Evolutionary conservation across 805 yeast genomes (phyloP), one percentile per base, ranked within the genome.

Genomic region (Teunomyces tritomae): DNA sequence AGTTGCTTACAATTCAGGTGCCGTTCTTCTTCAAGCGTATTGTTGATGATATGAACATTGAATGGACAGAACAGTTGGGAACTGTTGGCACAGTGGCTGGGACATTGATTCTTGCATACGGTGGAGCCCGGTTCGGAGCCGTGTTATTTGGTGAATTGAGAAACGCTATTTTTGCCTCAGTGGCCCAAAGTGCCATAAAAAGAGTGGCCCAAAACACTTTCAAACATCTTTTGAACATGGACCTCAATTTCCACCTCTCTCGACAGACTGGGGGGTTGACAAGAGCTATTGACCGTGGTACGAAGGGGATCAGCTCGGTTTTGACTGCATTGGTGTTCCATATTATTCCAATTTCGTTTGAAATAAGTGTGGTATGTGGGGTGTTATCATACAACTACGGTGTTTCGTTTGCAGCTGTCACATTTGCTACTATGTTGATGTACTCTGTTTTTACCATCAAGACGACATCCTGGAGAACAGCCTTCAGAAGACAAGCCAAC

Each of bases 291-390:
- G 99, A 94, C 60, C 76, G 99, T 54, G 99, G 99, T 65, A 92
- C 98, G 1, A 92, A 94, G 58, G 99, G 99, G 71, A 92, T 94
- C 46, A 85, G 95, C 9, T 91, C 87, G 57, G 97, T 94, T 4
- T 72, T 94, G 41, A 83, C 88, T 32, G 96, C 98, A 2, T 88
- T 92, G 96, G 96, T 94, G n/a, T 92, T 94, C 73, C 98, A 94
- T 64, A 91, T 94, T 32, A 73, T 92, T 29, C 99, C 99, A 7
- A 87, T 92, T 35, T 78, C 95, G 3, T 87, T 94, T 62, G 99
- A 94, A 64, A 94, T 94, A 45, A 78, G 87, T 2, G 85, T 94
- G 47, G 99, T 94, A 9, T 88, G 97, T 63, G 96, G 97, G 48
- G 87, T 94, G 39, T 73, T 94, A 55, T 89, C 97, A 11, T 92